These are phyloP conservation scores for Clonostachys byssicola DNA, from an alignment of 2,329 filamentous ascomycete genomes.

Conservation along the genomic window DNA sequence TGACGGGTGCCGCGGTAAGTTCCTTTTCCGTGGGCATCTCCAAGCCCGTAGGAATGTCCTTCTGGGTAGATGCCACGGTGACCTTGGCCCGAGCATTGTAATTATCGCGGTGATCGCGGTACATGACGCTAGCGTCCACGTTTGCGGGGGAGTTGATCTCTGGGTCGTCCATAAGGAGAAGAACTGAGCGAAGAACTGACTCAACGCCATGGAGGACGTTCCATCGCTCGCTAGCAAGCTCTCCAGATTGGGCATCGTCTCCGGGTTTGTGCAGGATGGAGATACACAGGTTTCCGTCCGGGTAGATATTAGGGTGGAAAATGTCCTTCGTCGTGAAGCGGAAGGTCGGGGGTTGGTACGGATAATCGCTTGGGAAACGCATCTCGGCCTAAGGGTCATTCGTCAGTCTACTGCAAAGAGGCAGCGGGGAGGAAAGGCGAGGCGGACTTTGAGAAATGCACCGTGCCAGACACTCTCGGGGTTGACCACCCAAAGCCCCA, in stretches of 20 bases:
- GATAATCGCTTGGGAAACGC: slow-evolving; percentile 84
- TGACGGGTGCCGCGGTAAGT: slow-evolving; percentile 55
- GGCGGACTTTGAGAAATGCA: slow-evolving; percentile 73
- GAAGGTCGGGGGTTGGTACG: slow-evolving; percentile 84
- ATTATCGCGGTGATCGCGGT: slow-evolving; percentile 64
- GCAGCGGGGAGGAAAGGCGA: neutral
- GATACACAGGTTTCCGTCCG: slow-evolving; percentile 88
- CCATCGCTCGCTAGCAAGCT: slow-evolving; percentile 88
- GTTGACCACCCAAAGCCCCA: slow-evolving; percentile 90
- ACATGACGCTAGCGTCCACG: slow-evolving; percentile 84
- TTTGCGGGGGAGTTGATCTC: slow-evolving; percentile 93
- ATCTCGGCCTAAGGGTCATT: slow-evolving; percentile 62
- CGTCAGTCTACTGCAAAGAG: neutral
- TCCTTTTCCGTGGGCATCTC: slow-evolving; percentile 76
- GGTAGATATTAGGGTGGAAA: slow-evolving; percentile 91
- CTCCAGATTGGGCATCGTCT: slow-evolving; percentile 89
- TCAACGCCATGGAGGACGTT: slow-evolving; percentile 91
- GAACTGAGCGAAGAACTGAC: slow-evolving; percentile 87
- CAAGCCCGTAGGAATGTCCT: slow-evolving; percentile 75
- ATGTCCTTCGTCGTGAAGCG: slow-evolving; percentile 72
- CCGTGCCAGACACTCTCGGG: slow-evolving; percentile 88
- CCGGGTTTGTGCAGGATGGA: slow-evolving; percentile 92
- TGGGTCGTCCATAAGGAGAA: slow-evolving; percentile 88
- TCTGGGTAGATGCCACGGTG: slow-evolving; percentile 69
- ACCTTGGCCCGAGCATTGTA: slow-evolving; percentile 70